Evolutionary conservation across 2,329 filamentous ascomycete genomes (phyloP).

Genomic region (Ceratocystis eucalypticola): DNA sequence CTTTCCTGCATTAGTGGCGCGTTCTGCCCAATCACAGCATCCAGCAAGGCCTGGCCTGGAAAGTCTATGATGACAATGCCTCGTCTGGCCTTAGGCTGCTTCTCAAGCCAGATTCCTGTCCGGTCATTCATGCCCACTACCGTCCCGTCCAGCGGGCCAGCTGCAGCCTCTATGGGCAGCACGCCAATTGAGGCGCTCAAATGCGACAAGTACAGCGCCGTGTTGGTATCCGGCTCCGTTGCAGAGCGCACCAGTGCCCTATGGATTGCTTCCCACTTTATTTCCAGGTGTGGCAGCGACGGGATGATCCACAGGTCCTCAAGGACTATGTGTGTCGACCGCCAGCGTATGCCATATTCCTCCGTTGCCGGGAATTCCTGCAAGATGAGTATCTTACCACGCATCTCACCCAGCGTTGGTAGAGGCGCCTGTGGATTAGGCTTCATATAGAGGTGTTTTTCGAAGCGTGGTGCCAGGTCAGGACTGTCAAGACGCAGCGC

Average conservation of each 20-base stretch:
- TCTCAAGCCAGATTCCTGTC: slow-evolving; percentile 33
- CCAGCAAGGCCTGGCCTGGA: slow-evolving; percentile 32
- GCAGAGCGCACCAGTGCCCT: slow-evolving; percentile 30
- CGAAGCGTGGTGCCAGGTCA: slow-evolving; percentile 27
- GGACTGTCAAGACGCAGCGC: slow-evolving; percentile 28
- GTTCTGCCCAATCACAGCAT: slow-evolving; percentile 33
- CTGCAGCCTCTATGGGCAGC: slow-evolving; percentile 37
- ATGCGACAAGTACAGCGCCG: slow-evolving; percentile 35
- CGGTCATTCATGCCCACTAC: slow-evolving; percentile 38
- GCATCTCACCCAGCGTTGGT: slow-evolving; percentile 34
- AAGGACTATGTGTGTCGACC: slow-evolving; percentile 32
- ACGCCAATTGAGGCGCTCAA: slow-evolving; percentile 37
- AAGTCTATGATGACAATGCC: slow-evolving; percentile 39
- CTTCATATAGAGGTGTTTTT: slow-evolving; percentile 28
- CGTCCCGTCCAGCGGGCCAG: slow-evolving; percentile 31
- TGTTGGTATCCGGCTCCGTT: slow-evolving; percentile 26
- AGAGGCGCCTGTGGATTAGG: slow-evolving; percentile 25
- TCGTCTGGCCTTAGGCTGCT: slow-evolving; percentile 25
- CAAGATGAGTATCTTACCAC: slow-evolving; percentile 35
- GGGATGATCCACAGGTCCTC: slow-evolving; percentile 37
- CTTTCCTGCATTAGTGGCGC: slow-evolving; percentile 21
- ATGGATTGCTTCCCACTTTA: slow-evolving; percentile 35
- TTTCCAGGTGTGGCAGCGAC: slow-evolving; percentile 31
- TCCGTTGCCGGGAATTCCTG: slow-evolving; percentile 32
- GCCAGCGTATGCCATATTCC: slow-evolving; percentile 34